Conservation (phyloP, 805 yeast genomes). For the Saccharomycopsis malanga region DNA sequence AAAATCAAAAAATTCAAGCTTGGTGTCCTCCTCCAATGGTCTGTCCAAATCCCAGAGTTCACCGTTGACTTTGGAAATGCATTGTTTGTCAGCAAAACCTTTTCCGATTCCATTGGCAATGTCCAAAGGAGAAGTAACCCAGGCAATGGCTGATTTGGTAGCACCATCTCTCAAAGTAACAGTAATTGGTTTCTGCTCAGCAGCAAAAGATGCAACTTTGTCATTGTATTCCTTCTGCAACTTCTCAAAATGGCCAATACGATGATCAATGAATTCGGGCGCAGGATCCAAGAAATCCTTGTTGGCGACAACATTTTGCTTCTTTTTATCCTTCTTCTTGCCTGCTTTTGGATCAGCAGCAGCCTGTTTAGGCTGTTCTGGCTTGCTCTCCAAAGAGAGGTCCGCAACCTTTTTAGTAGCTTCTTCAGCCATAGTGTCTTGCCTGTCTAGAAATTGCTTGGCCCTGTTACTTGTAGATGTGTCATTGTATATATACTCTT, state of each 20-base stretch:
- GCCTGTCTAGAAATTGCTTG: too few relatives aligned
- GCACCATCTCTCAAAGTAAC: slow-evolving; percentile 86
- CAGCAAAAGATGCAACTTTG: slow-evolving; percentile 52
- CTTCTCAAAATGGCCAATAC: slow-evolving; percentile 72
- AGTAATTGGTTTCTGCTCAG: slow-evolving; percentile 52
- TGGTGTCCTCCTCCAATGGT: slow-evolving; percentile 70
- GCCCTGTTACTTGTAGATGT: too few relatives aligned
- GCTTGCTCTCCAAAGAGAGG: slow-evolving; percentile 6
- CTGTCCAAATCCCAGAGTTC: slow-evolving; percentile 92
- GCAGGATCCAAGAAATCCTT: slow-evolving; percentile 57
- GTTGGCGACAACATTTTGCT: slow-evolving; percentile 30
- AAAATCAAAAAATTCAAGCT: slow-evolving; percentile 79
- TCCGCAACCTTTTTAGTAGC: slow-evolving; percentile 43
- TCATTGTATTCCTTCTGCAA: slow-evolving; percentile 74
- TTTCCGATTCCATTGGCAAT: slow-evolving; percentile 81
- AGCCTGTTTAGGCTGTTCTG: background rate
- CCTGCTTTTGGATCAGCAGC: slow-evolving; percentile 24
- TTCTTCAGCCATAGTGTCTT: too few relatives aligned
- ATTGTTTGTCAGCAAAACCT: slow-evolving; percentile 81
- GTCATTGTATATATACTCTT: too few relatives aligned
- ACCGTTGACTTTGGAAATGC: slow-evolving; percentile 87
- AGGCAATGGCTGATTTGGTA: slow-evolving; percentile 67
- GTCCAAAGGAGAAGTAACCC: slow-evolving; percentile 85
- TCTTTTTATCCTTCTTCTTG: slow-evolving; percentile 37
- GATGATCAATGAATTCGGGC: slow-evolving; percentile 76